Evolutionary conservation across 495 filamentous ascomycete genomes (phyloP).

Genomic region (Podospora didyma): DNA sequence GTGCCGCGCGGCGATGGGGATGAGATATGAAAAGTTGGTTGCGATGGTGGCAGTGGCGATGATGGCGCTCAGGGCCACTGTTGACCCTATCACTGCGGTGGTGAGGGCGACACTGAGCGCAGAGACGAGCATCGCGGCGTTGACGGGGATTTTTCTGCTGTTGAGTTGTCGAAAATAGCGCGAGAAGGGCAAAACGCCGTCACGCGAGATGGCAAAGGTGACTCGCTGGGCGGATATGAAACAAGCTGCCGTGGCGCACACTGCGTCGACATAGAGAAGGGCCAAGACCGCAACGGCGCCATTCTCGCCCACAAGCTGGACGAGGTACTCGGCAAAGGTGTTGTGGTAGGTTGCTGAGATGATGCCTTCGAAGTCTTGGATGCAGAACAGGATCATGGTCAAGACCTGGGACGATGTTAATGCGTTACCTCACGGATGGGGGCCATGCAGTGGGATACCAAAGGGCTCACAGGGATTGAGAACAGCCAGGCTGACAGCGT

Average conservation of each 20-base stretch:
- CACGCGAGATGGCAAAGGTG: constrained; percentile 32
- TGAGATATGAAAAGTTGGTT: constrained; percentile 30
- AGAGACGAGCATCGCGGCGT: constrained; percentile 9
- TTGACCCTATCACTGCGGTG: constrained; percentile 29
- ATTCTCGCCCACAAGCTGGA: constrained; percentile 26
- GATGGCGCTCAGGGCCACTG: constrained; percentile 30
- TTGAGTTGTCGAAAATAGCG: constrained; percentile 19
- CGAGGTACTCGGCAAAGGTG: constrained; percentile 34
- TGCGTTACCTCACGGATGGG: too few relatives aligned
- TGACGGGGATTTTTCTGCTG: constrained; percentile 26
- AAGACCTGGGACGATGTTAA: constrained; percentile 13
- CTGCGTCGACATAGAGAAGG: constrained; percentile 28
- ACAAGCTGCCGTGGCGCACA: constrained; percentile 25
- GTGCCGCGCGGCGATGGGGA: constrained; percentile 30
- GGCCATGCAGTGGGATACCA: background rate
- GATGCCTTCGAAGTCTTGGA: constrained; percentile 32
- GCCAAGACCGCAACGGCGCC: constrained; percentile 27
- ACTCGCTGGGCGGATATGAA: constrained; percentile 34
- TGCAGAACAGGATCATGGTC: constrained; percentile 25
- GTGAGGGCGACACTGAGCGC: constrained; percentile 25
- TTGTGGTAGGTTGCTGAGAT: constrained; percentile 21
- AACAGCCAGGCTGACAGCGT: constrained; percentile 27
- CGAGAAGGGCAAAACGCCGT: constrained; percentile 27
- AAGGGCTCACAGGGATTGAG: constrained; percentile 19
- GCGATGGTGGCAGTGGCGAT: constrained; percentile 31